Evolutionary conservation across 73 alveolate species (phyloP).

Genomic region (Blepharisma stoltei): DNA sequence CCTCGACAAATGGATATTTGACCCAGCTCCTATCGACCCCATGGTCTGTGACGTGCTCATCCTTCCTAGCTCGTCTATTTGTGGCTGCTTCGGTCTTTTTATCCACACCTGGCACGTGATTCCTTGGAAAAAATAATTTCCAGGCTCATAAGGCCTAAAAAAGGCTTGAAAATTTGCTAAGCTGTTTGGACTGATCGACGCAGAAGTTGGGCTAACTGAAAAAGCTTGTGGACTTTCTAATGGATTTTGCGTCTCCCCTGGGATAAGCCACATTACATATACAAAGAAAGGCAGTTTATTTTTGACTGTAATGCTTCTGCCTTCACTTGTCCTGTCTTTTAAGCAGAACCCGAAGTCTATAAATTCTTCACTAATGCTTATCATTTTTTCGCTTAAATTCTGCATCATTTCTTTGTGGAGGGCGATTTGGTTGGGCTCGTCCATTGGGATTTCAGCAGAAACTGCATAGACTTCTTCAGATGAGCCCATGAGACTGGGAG

Average conservation of each 20-base stretch:
- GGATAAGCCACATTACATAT: constrained; percentile 8
- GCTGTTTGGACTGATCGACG: constrained; percentile 42
- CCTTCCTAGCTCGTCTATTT: constrained; percentile 31
- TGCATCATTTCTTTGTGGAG: constrained; percentile 82
- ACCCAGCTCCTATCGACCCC: neutral
- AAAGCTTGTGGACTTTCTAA: constrained; percentile 38
- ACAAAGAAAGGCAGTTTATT: constrained; percentile 34
- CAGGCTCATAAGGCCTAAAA: constrained; percentile 64
- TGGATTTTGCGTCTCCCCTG: constrained; percentile 12
- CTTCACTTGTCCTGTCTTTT: constrained; percentile 63
- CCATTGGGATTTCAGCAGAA: constrained; percentile 53
- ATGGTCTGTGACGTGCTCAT: constrained; percentile 37
- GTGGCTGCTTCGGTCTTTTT: constrained; percentile 38
- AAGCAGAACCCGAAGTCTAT: constrained; percentile 73
- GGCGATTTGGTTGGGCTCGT: constrained; percentile 84
- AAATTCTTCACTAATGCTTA: constrained; percentile 57
- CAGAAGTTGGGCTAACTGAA: constrained; percentile 31
- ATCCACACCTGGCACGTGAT: constrained; percentile 60
- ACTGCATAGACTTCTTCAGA: constrained; percentile 34
- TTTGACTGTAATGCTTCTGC: constrained; percentile 45
- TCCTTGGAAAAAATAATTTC: constrained; percentile 54
- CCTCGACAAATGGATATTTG: neutral
- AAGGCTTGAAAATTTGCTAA: constrained; percentile 33
- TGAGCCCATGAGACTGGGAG: constrained; percentile 22
- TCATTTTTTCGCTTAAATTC: constrained; percentile 48